phyloP scores from a whole-genome alignment of 2,329 filamentous ascomycete species.

The Apiospora phragmitis region DNA sequence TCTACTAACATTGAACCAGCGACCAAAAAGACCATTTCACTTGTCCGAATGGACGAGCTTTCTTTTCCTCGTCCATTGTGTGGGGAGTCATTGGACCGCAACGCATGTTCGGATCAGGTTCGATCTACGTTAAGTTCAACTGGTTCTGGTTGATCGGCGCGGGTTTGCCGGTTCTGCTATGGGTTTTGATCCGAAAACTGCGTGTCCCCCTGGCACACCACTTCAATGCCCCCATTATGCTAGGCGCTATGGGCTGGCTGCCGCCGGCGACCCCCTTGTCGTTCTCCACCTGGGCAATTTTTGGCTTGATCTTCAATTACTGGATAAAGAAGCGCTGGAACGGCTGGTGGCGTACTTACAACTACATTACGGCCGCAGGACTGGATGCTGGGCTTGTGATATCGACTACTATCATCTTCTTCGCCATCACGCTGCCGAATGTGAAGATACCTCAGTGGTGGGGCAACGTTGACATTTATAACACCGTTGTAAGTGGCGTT shows the following conservation, averaged over 20 bases:
- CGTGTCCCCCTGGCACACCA: conserved; percentile 46
- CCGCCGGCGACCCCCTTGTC: conserved; percentile 62
- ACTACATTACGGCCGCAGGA: conserved; percentile 41
- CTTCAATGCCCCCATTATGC: conserved; percentile 58
- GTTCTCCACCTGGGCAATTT: conserved; percentile 59
- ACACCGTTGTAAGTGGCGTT: conserved; percentile 30
- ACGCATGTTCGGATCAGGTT: conserved; percentile 54
- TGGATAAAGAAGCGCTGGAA: conserved; percentile 51
- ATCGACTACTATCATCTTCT: conserved; percentile 38
- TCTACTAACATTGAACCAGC: conserved; percentile 36
- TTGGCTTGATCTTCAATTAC: conserved; percentile 60
- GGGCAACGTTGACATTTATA: conserved; percentile 52
- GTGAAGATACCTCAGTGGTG: conserved; percentile 43
- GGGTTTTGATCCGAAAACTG: conserved; percentile 41
- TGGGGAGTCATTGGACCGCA: conserved; percentile 59
- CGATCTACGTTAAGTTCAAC: conserved; percentile 51
- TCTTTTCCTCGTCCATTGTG: conserved; percentile 55
- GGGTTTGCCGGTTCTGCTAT: conserved; percentile 48
- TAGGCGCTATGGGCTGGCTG: conserved; percentile 53
- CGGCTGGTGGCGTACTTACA: conserved; percentile 60
- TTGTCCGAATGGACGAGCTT: conserved; percentile 41
- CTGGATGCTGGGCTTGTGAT: conserved; percentile 41
- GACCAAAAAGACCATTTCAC: conserved; percentile 36
- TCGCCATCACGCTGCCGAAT: conserved; percentile 36
- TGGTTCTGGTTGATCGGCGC: conserved; percentile 57